These are phyloP conservation scores for Leishmania gerbilli DNA, from an alignment of 208 protist genomes.

Conservation along the genomic window DNA sequence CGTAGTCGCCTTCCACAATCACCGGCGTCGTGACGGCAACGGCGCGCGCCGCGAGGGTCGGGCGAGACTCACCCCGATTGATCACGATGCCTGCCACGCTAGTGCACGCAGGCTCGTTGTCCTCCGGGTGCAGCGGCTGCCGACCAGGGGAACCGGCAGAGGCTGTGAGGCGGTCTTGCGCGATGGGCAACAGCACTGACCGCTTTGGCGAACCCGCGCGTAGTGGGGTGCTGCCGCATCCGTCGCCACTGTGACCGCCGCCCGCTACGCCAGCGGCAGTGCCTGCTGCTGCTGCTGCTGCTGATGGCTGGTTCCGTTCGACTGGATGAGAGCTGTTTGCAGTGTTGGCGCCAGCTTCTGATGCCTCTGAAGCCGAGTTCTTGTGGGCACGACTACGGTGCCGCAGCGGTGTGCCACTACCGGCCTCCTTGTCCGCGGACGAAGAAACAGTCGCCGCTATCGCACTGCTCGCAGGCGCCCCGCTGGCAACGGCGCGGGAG, in stretches of 20 bases:
- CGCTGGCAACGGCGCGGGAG: background rate
- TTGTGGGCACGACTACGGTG: background rate
- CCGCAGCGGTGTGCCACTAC: background rate
- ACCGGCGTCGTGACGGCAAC: background rate
- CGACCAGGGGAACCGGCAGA: constrained; percentile 11
- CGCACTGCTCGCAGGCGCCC: background rate
- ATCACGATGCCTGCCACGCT: background rate
- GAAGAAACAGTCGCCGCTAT: background rate
- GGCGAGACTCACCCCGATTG: constrained; percentile 9
- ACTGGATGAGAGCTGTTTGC: background rate
- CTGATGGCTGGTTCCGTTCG: background rate
- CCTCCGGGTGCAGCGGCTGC: background rate
- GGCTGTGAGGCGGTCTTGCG: constrained; percentile 17
- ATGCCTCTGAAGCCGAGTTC: background rate
- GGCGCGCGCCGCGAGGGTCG: constrained; percentile 7
- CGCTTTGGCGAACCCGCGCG: constrained; percentile 1
- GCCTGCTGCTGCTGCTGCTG: background rate
- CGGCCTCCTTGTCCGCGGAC: background rate
- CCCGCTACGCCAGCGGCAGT: background rate
- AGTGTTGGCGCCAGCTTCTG: background rate
- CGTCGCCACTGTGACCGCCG: background rate
- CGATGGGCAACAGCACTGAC: constrained; percentile 14
- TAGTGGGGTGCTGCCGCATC: constrained; percentile 3
- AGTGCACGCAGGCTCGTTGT: background rate
- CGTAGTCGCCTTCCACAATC: background rate